Base-by-base conservation (phyloP, 805 yeast species). In the Starmerella sirachaensis region DNA sequence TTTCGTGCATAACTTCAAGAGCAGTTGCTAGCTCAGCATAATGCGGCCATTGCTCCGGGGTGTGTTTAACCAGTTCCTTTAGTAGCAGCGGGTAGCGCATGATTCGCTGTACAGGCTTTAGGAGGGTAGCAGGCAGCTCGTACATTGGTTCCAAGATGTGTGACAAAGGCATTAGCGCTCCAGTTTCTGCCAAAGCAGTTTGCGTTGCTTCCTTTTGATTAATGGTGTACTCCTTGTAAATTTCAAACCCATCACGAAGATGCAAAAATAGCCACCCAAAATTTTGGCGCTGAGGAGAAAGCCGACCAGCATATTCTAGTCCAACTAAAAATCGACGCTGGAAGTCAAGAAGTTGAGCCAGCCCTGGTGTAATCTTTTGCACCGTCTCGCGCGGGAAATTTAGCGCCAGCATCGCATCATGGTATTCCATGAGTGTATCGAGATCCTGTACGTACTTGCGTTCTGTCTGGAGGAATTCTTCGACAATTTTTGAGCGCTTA, bases 21-120 rank as follows among this genome's bases (percentile, higher is more conserved):
- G 95, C 95, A 38, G 69, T 58, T 19, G 70, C 63, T 21, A 88
- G 63, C 56, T 88, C 97, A 43, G 68, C 71, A 51, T 72, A 74
- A 42, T 63, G 64, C 7, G 72, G 69, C 64, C 69, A 64, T 13
- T 59, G 55, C 11, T 57, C 55, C 25, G 74, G 78, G 9, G 84
- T 71, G 34, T 66, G 56, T 55, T 83, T 84, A 35, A 82, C 57
- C 37, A 91, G 65, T 54, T 83, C 91, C 50, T 51, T 49, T 29
- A 91, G 61, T 33, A 91, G 65, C 35, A 91, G 62, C 2, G 97
- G 98, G 58, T 91, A 91, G 57, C 86, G 83, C 66, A 95, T 83
- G n/a, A 91, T 68, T 46, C 99, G 71, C 63, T 91, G 99, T 26
- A 91, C 83, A 0, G 99, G 99, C 57, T 88, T 91, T 50, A 91